A percentile compares a stretch with the other conserved stretches of the same genome.
Evolutionary conservation across 2,329 filamentous ascomycete species (phyloP).

Genomic region (Paracoccidioides brasiliensis): DNA sequence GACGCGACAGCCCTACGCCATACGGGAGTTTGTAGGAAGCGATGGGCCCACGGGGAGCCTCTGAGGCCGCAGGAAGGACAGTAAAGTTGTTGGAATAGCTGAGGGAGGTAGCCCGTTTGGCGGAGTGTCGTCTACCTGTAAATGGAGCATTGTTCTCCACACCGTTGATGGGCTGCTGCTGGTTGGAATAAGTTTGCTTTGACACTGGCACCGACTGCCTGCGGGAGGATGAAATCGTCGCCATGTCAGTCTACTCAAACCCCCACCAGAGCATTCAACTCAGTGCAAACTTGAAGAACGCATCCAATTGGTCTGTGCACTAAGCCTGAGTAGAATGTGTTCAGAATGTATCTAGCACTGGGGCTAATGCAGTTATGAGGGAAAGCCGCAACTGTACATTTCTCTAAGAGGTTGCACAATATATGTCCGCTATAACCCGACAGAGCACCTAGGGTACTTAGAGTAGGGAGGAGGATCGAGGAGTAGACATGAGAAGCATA

Average conservation of each 20-base stretch:
- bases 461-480: neutral
- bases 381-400: neutral
- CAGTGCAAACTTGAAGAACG: neutral
- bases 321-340: neutral
- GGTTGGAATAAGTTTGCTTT: slow-evolving; percentile 1
- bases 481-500: neutral
- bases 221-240: neutral
- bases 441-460: neutral
- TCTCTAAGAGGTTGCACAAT: neutral
- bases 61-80: slow-evolving; percentile 42
- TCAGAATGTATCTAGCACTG: neutral
- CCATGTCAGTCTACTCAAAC: neutral
- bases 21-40: slow-evolving; percentile 43
- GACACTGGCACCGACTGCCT: neutral
- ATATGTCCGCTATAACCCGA: neutral
- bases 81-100: slow-evolving; percentile 2
- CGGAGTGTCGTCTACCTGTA: slow-evolving; percentile 1
- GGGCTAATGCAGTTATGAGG: neutral
- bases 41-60: slow-evolving; percentile 48
- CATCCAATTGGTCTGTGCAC: neutral
- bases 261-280: neutral
- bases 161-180: slow-evolving; percentile 11
- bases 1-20: slow-evolving; percentile 23
- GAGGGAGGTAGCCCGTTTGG: neutral
- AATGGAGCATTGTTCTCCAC: slow-evolving; percentile 13